phyloP scores from a whole-genome alignment of 805 yeast genomes.

The Schwanniomyces sp. region DNA sequence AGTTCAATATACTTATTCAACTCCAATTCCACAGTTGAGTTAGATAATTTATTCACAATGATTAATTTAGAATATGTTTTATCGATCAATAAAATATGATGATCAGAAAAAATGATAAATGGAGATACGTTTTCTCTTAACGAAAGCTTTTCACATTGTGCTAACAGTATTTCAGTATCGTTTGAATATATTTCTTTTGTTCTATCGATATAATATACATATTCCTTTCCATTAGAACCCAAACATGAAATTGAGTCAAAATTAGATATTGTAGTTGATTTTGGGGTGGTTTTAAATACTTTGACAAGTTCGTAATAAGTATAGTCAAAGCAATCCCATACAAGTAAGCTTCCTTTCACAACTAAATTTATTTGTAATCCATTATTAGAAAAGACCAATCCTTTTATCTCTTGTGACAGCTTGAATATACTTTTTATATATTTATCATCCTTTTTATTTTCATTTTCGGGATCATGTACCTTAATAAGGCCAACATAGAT shows the following conservation, averaged over 20 bases:
- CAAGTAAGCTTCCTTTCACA: conserved; percentile 13
- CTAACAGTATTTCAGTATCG: conserved; percentile 26
- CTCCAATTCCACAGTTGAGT: conserved; percentile 4
- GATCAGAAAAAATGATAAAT: conserved; percentile 25
- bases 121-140: conserved; percentile 8
- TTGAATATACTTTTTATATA: conserved; percentile 27
- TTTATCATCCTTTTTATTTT: conserved; percentile 37
- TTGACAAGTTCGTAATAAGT: conserved; percentile 25
- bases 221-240: conserved; percentile 13
- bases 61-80: conserved; percentile 15
- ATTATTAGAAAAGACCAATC: conserved; percentile 12
- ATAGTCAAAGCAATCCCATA: conserved; percentile 37
- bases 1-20: conserved; percentile 3
- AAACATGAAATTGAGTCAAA: conserved; percentile 8
- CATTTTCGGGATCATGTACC: conserved; percentile 23
- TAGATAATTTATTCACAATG: conserved; percentile 29
- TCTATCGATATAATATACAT: conserved; percentile 11
- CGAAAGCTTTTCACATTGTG: conserved; percentile 14
- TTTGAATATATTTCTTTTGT: conserved; percentile 23
- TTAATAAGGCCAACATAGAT: conserved; percentile 27
- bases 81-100: conserved; percentile 27
- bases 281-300: conserved; percentile 24
- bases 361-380: conserved; percentile 23
- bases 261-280: conserved; percentile 2
- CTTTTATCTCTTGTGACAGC: conserved; percentile 2